Evolutionary conservation across 208 protist genomes (phyloP).

Genomic region (Pavlovales sp.): DNA sequence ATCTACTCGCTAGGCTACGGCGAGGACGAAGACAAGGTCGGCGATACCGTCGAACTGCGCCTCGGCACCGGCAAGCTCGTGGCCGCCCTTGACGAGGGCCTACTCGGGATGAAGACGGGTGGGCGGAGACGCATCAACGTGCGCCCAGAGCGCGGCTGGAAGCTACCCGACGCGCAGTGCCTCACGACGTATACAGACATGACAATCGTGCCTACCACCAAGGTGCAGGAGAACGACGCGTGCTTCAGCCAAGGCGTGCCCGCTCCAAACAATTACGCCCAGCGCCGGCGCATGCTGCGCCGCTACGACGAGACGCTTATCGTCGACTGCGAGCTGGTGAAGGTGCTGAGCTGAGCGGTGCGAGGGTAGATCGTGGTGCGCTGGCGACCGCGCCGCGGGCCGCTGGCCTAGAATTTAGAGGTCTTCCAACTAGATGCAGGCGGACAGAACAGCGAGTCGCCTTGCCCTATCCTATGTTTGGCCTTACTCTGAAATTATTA

Average conservation of each 20-base stretch:
- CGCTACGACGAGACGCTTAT: background rate
- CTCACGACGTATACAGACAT: background rate
- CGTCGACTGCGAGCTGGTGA: background rate
- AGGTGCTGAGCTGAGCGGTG: background rate
- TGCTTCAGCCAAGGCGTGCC: background rate
- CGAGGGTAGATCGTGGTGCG: no score
- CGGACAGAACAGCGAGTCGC: no score
- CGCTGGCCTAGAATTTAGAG: no score
- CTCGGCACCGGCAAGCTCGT: background rate
- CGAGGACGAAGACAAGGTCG: slow-evolving; percentile 33
- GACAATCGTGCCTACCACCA: background rate
- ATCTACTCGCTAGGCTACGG: slow-evolving; percentile 20
- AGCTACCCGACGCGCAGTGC: background rate
- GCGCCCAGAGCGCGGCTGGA: slow-evolving; percentile 31
- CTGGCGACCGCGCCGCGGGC: no score
- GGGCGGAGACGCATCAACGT: slow-evolving; percentile 18
- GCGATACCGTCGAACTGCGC: background rate
- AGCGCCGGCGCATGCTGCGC: background rate
- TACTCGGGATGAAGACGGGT: slow-evolving; percentile 12
- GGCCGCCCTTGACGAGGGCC: background rate
- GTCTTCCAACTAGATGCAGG: no score
- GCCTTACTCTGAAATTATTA: no score
- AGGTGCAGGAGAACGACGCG: background rate
- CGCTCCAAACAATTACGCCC: background rate
- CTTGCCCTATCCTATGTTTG: no score